A percentile compares a stretch with the other conserved stretches of the same genome.
phyloP scores from a whole-genome alignment of 202 grass and related monocot genomes.

The Bolboschoenoplectus hybrid region DNA sequence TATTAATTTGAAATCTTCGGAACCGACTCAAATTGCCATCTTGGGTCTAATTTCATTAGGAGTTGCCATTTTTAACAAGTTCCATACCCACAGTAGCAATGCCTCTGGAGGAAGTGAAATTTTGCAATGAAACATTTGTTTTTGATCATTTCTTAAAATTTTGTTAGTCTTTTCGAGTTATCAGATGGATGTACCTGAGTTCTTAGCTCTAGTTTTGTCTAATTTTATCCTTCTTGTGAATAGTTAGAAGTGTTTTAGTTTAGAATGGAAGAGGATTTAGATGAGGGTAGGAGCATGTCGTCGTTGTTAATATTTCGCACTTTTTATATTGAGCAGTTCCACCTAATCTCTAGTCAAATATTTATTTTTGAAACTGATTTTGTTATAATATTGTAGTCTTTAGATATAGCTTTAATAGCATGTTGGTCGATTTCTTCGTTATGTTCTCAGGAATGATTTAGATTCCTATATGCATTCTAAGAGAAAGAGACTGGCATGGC shows the following conservation, averaged over 20 bases:
- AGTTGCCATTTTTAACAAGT: slow-evolving; percentile 41
- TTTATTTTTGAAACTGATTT: slow-evolving; percentile 7
- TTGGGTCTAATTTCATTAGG: slow-evolving; percentile 61
- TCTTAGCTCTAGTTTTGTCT: slow-evolving; percentile 23
- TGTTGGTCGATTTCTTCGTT: not conserved
- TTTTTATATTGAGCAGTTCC: slow-evolving; percentile 9
- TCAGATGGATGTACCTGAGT: not conserved
- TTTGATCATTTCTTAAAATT: not conserved
- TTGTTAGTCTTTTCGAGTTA: not conserved
- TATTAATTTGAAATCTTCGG: slow-evolving; percentile 66
- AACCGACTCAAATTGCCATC: slow-evolving; percentile 64
- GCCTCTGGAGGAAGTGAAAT: slow-evolving; percentile 22
- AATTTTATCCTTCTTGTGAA: not conserved
- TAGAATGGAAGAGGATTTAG: slow-evolving; percentile 18
- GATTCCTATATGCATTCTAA: slow-evolving; percentile 7
- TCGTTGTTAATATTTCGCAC: not conserved
- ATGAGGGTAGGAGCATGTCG: not conserved
- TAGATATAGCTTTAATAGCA: not conserved
- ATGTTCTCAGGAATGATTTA: slow-evolving; percentile 1
- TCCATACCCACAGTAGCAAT: not conserved
- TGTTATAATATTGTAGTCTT: not conserved
- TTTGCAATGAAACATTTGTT: slow-evolving; percentile 27
- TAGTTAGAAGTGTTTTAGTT: slow-evolving; percentile 12
- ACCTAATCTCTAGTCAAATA: not conserved
- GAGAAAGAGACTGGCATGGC: not conserved